Conservation (phyloP, 805 yeast species). For the Saturnispora ahearnii region DNA sequence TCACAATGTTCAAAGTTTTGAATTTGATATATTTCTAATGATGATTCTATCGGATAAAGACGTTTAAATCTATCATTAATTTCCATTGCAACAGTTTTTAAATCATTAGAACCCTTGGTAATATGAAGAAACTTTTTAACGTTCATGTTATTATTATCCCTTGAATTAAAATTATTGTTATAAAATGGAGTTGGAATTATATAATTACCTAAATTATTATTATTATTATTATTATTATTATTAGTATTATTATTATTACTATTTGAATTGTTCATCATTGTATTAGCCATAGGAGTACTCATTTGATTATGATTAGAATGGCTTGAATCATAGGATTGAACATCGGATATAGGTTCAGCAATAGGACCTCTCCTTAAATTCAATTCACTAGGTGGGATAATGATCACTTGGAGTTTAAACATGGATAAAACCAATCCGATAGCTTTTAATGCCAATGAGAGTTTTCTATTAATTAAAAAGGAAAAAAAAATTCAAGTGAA, state of each 20-base stretch:
- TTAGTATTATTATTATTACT: background rate
- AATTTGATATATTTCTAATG: constrained; percentile 45
- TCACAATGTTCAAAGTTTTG: constrained; percentile 67
- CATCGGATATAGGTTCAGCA: background rate
- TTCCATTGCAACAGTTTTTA: constrained; percentile 44
- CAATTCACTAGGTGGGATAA: constrained; percentile 11
- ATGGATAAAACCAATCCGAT: background rate
- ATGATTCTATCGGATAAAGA: constrained; percentile 56
- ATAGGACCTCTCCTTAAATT: background rate
- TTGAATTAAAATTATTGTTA: background rate
- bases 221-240: background rate
- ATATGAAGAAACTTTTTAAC: constrained; percentile 53
- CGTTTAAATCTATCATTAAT: constrained; percentile 47
- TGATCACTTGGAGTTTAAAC: constrained; percentile 14
- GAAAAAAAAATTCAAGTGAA: background rate
- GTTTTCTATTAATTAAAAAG: background rate
- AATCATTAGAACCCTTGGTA: constrained; percentile 38
- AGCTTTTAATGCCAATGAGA: background rate
- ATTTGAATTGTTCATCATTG: constrained; percentile 2
- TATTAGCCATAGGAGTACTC: constrained; percentile 21
- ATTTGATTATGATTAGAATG: constrained; percentile 16
- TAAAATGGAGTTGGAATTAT: constrained; percentile 14
- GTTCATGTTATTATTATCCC: background rate
- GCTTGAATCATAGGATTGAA: background rate
- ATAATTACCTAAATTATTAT: background rate